phyloP scores from a whole-genome alignment of 164 flowering plant species.

The Piper longum region DNA sequence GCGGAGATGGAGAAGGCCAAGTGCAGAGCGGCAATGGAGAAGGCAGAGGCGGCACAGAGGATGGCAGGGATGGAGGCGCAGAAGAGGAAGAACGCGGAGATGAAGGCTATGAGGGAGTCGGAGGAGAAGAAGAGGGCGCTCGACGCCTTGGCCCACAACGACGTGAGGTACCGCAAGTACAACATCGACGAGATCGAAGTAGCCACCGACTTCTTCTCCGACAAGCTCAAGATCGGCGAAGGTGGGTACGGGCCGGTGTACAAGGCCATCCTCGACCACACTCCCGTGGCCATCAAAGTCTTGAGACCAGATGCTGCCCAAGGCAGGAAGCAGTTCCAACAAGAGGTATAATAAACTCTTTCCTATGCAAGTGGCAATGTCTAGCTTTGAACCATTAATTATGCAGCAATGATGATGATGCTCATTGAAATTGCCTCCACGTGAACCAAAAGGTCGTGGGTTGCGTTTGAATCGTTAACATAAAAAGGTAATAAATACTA shows the following conservation, averaged over 20 bases:
- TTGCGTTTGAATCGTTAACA: no score
- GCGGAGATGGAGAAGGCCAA: constrained; percentile 54
- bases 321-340: constrained; percentile 64
- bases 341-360: constrained; percentile 25
- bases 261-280: constrained; percentile 47
- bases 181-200: constrained; percentile 47
- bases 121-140: constrained; percentile 38
- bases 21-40: constrained; percentile 52
- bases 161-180: constrained; percentile 43
- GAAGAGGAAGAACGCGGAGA: constrained; percentile 32
- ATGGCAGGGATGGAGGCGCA: constrained; percentile 54
- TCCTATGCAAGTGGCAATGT: no score
- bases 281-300: constrained; percentile 60
- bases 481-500: no score
- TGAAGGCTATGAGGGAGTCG: constrained; percentile 33
- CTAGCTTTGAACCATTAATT: no score
- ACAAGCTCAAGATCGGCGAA: constrained; percentile 44
- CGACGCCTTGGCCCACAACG: constrained; percentile 21
- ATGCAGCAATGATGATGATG: no score
- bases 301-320: constrained; percentile 65
- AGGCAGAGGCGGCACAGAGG: constrained; percentile 45
- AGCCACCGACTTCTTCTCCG: constrained; percentile 39
- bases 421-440: no score
- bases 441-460: no score
- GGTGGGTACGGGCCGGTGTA: constrained; percentile 81